Evolutionary conservation across 73 alveolate genomes (phyloP).

Genomic region (Paramecium primaurelia): DNA sequence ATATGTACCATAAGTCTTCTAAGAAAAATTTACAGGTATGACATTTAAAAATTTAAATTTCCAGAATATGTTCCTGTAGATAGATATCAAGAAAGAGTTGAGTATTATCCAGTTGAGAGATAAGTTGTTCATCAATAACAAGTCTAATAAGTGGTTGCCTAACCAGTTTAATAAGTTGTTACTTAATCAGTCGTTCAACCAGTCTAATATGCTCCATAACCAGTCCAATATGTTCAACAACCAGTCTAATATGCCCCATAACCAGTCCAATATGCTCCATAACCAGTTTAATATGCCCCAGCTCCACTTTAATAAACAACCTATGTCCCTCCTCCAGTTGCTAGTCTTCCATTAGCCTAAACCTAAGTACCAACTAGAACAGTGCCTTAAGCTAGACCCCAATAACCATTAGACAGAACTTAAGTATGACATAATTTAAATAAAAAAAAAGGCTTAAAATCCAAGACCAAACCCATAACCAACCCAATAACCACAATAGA

Average conservation of each 20-base stretch:
- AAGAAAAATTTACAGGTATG: constrained; percentile 52
- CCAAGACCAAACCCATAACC: constrained; percentile 2
- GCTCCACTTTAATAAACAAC: not conserved
- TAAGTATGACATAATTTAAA: not conserved
- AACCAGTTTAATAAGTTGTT: not conserved
- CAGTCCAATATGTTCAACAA: not conserved
- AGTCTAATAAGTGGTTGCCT: not conserved
- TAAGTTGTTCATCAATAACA: constrained; percentile 54
- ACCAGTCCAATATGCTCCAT: not conserved
- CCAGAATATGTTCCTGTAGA: constrained; percentile 59
- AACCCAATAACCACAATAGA: not conserved
- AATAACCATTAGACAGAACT: constrained; percentile 31
- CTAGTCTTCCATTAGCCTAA: not conserved
- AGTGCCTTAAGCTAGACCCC: not conserved
- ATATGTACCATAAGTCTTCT: constrained; percentile 60
- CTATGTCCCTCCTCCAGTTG: not conserved
- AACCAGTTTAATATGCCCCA: not conserved
- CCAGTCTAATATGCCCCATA: not conserved
- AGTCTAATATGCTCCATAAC: not conserved
- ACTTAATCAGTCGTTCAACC: not conserved
- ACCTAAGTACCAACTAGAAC: not conserved
- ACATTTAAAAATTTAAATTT: not conserved
- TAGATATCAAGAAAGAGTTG: constrained; percentile 59
- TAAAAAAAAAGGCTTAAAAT: not conserved
- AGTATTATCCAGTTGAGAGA: constrained; percentile 53